These are phyloP conservation scores for Cryptococcus sp. DNA, from an alignment of 1,284 basidiomycete species.

Conservation along the genomic window DNA sequence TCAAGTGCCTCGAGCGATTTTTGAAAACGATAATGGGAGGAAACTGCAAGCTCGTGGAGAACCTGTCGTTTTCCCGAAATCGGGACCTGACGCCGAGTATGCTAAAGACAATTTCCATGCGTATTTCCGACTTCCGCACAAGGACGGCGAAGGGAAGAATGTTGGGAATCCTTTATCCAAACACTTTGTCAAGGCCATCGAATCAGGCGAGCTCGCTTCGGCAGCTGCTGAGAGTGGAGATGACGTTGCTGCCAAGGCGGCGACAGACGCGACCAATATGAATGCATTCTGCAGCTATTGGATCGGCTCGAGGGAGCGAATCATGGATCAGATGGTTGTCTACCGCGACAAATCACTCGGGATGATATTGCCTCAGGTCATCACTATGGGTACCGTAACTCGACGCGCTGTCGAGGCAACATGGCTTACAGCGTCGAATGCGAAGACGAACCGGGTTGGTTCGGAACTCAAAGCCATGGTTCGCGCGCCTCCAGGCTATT, in stretches of 20 bases:
- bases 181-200: constrained; percentile 82
- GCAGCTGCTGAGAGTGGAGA: constrained; percentile 46
- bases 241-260: constrained; percentile 64
- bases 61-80: constrained; percentile 19
- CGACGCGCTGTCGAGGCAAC: constrained; percentile 97
- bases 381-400: constrained; percentile 98
- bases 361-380: constrained; percentile 92
- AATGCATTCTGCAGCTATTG: constrained; percentile 97
- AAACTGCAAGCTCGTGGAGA: constrained; percentile 11
- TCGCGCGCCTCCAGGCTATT: constrained; percentile 86
- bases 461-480: constrained; percentile 99
- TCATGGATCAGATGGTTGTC: constrained; percentile 90
- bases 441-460: constrained; percentile 94
- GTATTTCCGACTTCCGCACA: constrained; percentile 94
- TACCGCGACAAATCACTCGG: constrained; percentile 74
- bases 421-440: constrained; percentile 97
- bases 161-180: constrained; percentile 91
- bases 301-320: constrained; percentile 91
- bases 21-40: constrained; percentile 14
- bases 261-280: constrained; percentile 83
- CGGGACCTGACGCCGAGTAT: constrained; percentile 26
- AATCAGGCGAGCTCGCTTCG: constrained; percentile 74
- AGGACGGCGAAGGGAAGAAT: constrained; percentile 90
- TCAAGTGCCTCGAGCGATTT: constrained; percentile 61
- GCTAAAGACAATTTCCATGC: constrained; percentile 24